Percentiles rank a stretch among this genome's conserved stretches.
These are phyloP conservation scores for Pezicula radicicola DNA, from an alignment of 2,329 filamentous ascomycete species.

Conservation along the genomic window DNA sequence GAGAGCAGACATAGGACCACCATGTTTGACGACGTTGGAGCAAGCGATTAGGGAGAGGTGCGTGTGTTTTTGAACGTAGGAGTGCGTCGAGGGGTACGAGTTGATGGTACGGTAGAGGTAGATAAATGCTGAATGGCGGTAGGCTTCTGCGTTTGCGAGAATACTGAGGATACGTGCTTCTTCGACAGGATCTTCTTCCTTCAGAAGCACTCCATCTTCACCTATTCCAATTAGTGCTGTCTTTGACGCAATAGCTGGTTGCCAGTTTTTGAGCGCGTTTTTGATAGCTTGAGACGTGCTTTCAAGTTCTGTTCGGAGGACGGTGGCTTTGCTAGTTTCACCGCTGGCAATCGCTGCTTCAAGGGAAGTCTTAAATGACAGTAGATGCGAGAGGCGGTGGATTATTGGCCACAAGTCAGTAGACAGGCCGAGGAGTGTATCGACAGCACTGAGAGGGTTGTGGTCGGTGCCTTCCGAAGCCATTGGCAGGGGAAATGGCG, in stretches of 20 bases:
- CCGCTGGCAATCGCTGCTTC: conserved; percentile 40
- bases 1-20: conserved; percentile 60
- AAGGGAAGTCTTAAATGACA: conserved; percentile 49
- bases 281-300: conserved; percentile 51
- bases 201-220: conserved; percentile 3
- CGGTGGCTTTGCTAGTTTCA: conserved; percentile 28
- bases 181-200: conserved; percentile 2
- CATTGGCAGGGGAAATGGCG: conserved; percentile 44
- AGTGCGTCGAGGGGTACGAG: conserved; percentile 41
- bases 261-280: conserved; percentile 51
- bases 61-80: conserved; percentile 51
- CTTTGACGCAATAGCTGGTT: conserved; percentile 46
- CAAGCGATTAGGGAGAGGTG: conserved; percentile 51
- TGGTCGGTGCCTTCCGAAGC: conserved; percentile 35
- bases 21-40: conserved; percentile 42
- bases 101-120: conserved; percentile 39
- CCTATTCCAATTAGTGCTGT: background rate
- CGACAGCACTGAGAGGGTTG: conserved; percentile 45
- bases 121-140: conserved; percentile 43
- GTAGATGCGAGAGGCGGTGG: conserved; percentile 55
- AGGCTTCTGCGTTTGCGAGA: conserved; percentile 46
- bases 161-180: conserved; percentile 28
- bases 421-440: conserved; percentile 53
- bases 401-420: conserved; percentile 63
- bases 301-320: conserved; percentile 24